Evolutionary conservation across 345 rosid species (phyloP), one percentile per base, ranked within the genome.

Genomic region (Rhodamnia argentea): DNA sequence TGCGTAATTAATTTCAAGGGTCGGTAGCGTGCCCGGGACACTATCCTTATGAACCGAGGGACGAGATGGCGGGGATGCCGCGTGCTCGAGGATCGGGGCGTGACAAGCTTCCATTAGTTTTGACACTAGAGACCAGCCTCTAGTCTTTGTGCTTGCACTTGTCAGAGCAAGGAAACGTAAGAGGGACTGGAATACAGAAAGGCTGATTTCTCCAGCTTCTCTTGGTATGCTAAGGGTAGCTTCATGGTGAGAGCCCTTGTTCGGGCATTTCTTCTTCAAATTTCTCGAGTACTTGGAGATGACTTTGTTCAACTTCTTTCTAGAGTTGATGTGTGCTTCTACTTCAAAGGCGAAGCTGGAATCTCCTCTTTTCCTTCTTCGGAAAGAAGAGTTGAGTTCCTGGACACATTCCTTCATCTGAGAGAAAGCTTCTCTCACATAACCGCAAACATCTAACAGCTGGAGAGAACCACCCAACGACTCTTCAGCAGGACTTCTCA

Each of bases 391-490:
- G 7, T 58, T 58, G 2, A 86, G 82, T 13, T 86, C 81, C 37
- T 51, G 85, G 13, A 82, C 18, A 15, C 56, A 53, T 47, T 51
- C 87, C 51, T 82, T 86, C 52, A 59, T 70, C 62, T 54, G 75
- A 7, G 55, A 87, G 76, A 86, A 29, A 23, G 83, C 55, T 16
- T 86, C 87, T 12, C 62, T 57, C 16, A 88, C 26, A 16, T 58
- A 44, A 10, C 70, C 76, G 18, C 88, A 87, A 10, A 86, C 51
- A 50, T 84, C 89, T 26, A 90, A 42, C 2, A 82, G 50, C 88
- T 57, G 74, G 22, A 87, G 83, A 59, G 91, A 88, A 87, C 88
- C 86, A 87, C 85, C 87, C 86, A 90, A 74, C 52, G 85, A 18
- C 27, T 84, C 54, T 22, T 82, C 88, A 2, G 56, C 52, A 0